Evolutionary conservation across 345 rosid genomes (phyloP), one percentile per base, ranked within the genome.

Genomic region (Adansonia digitata): DNA sequence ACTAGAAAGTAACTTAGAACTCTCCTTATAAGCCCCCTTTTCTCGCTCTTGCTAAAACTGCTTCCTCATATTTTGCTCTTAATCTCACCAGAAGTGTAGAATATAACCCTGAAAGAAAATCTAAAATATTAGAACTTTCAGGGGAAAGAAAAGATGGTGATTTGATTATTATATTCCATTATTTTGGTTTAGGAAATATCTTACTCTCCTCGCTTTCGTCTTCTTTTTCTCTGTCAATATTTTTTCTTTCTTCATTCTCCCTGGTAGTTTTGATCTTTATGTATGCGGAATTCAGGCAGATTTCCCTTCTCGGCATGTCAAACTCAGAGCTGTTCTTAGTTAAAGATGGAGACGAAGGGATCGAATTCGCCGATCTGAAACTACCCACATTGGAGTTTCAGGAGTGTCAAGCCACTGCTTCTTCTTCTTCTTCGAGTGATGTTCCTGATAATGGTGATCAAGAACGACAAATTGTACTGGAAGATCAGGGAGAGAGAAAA

Each of bases 261-360:
- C 71, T 24, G 3, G 34, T 3, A 1, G 17, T 74, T 74, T 56
- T 75, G 52, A 24, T 57, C n/a, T 37, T 71, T n/a, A 61, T 61
- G 69, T 29, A 27, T 26, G 14, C 35, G 62, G 46, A 64, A 48
- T 74, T 15, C n/a, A 37, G 40, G 35, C 15, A 15, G 20, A 1
- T 66, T 56, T 75, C 74, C 49, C 40, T 69, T 69, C 51, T 75
- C 1, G 8, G 14, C 29, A 84, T 80, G 84, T 75, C 78, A 0
- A 74, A 67, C 67, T 74, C 85, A 29, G 85, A 81, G 81, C 18
- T 71, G 29, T 71, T 75, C 76, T 69, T 85, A 42, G 34, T 71
- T 43, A 77, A 82, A 51, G 75, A 80, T 55, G 75, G 66, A 12
- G 72, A 75, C 69, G 85, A 82, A 51, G 70, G 70, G 1, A 78